Evolutionary conservation across 495 filamentous ascomycete species (phyloP).

Genomic region (Jackrogersella minutella): DNA sequence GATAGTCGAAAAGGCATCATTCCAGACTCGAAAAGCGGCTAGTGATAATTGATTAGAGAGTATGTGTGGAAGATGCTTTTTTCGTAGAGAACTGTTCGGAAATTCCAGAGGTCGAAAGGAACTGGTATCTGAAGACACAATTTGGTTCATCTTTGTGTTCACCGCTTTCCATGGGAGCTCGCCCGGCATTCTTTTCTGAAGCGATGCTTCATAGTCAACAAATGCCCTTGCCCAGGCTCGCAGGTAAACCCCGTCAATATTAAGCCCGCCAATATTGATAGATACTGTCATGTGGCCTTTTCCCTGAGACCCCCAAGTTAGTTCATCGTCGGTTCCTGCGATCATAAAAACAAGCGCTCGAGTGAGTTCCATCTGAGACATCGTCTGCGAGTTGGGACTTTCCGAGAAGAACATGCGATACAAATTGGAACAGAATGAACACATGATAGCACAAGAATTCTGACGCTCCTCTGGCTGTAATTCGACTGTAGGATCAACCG

Average conservation of each 20-base stretch:
- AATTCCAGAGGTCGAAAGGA: not conserved
- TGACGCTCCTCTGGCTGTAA: not conserved
- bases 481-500: too few relatives aligned
- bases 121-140: not conserved
- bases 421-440: not conserved
- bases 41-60: not conserved
- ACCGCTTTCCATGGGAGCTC: not conserved
- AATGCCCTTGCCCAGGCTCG: not conserved
- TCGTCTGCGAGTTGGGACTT: not conserved
- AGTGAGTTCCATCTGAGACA: not conserved
- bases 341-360: not conserved
- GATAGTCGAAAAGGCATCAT: not conserved
- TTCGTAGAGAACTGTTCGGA: not conserved
- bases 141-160: not conserved
- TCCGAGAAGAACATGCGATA: not conserved
- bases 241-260: not conserved
- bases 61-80: not conserved
- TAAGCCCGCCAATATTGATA: not conserved
- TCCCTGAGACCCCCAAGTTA: not conserved
- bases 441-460: not conserved
- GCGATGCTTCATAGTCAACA: not conserved
- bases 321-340: not conserved
- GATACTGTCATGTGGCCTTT: not conserved
- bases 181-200: not conserved
- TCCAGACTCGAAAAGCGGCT: conserved; percentile 6